phyloP scores from a whole-genome alignment of 225 moss, liverwort and hornwort genomes.

The Pseudisothecium myosuroides region DNA sequence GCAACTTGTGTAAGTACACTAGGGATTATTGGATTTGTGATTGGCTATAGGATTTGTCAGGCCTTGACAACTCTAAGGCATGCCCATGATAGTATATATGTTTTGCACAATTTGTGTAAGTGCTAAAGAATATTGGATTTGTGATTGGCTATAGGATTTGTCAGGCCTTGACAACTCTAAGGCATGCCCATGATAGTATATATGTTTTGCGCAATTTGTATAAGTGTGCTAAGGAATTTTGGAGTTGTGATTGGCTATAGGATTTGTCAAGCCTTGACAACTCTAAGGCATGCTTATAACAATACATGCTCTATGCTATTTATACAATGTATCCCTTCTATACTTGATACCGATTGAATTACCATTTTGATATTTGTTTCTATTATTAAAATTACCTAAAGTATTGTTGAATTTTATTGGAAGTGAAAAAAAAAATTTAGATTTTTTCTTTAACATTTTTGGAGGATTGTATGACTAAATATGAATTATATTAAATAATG shows the following conservation, averaged over 20 bases:
- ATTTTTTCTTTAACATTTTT: accelerated
- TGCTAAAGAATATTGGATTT: no score
- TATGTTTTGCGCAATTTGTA: accelerated
- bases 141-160: background rate
- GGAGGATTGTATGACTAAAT: background rate
- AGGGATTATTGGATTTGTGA: no score
- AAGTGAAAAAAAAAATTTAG: accelerated
- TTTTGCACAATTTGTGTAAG: background rate
- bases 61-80: background rate
- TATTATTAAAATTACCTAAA: no score
- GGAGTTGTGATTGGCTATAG: background rate
- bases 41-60: background rate
- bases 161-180: background rate
- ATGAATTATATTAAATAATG: background rate
- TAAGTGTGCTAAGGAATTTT: no score
- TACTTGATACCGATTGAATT: background rate
- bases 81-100: background rate
- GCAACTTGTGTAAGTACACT: background rate
- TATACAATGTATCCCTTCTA: accelerated
- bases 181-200: background rate
- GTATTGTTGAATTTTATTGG: no score
- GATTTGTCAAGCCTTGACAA: background rate
- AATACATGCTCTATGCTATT: accelerated
- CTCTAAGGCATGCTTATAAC: background rate
- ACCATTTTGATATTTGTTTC: background rate